Base-by-base conservation (phyloP, 148 eudicot species). In the Nepenthes mirabilis region DNA sequence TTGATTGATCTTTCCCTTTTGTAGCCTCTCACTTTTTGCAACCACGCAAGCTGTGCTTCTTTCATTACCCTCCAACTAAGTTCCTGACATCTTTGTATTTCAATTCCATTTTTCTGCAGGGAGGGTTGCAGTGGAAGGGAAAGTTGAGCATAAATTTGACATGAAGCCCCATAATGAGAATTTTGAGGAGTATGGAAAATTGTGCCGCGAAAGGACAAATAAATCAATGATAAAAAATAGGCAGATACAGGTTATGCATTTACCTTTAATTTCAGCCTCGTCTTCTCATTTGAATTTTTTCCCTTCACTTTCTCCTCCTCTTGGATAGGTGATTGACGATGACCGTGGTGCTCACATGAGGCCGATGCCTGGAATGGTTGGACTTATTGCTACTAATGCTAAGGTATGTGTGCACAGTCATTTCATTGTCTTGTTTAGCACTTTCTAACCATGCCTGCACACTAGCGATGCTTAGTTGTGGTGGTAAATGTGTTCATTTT, bases 341-440 rank as follows among this genome's bases (percentile, higher is more conserved):
- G 95, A 86, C 67, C 89, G 85, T 61, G 98, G 98, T 70, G 75
- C 80, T 59, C 91, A 80, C 70, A 88, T 93, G 96, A 83, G 98
- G 72, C 96, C 98, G 55, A 86, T 93, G 96, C 98, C 98, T 67
- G 98, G 98, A 65, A 86, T 83, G 88, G 56, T 86, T 66, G 98
- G 98, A 57, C 65, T 83, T 58, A 66, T 82, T 73, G 61, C 87
- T 55, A 55, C 85, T 37, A 70, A 75, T 72, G 58, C 82, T 35
- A 93, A 93, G 91, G 98, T 93, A 82, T 35, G 58, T 43, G 37
- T 50, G 40, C 43, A 33, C 10, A 11, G 11, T 5, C 52, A 3
- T 49, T 40, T 40, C 45, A 40, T 40, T 40, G 45, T 40, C 45
- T 3, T 40, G 45, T 8, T 8, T 3, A 8, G 45, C 8, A 40